Conservation (phyloP, 176 grass and related monocot species). For the Hordeum vulgare region MorexV3_pseudomolecules_assembly NC_058523.1:130993883-130994382, state of each 20-base stretch:
- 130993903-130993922: neutral
- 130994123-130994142: constrained; percentile 65
- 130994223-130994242: constrained; percentile 48
- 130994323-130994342: constrained; percentile 48
- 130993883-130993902: neutral
- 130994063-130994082: constrained; percentile 29
- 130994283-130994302: constrained; percentile 51
- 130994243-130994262: constrained; percentile 86
- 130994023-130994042: neutral
- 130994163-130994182: neutral
- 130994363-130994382: constrained; percentile 9
- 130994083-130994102: constrained; percentile 76
- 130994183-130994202: neutral
- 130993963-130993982: constrained; percentile 98
- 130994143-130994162: constrained; percentile 66
- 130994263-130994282: constrained; percentile 53
- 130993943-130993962: constrained; percentile 97
- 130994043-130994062: neutral
- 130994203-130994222: neutral
- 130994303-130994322: constrained; percentile 54
- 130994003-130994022: neutral
- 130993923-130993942: constrained; percentile 60
- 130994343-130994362: constrained; percentile 57
- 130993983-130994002: constrained; percentile 88
- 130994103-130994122: constrained; percentile 75